phyloP scores from a whole-genome alignment of 345 rosid genomes.

The Citrus glauca region DNA sequence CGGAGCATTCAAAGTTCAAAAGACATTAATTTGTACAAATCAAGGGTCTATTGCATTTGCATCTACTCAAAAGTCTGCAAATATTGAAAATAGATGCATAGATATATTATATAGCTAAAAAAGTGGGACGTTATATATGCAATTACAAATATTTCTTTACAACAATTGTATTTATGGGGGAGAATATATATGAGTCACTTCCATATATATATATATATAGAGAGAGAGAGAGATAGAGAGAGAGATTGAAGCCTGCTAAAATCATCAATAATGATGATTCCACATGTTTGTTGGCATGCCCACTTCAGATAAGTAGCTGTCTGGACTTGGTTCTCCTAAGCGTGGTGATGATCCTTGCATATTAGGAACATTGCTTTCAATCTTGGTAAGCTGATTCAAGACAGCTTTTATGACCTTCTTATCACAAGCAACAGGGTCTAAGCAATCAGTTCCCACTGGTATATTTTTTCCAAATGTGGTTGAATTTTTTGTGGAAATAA shows the following conservation, averaged over 20 bases:
- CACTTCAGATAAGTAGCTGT: conserved; percentile 36
- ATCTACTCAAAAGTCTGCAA: neutral
- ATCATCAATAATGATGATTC: conserved; percentile 19
- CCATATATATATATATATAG: neutral
- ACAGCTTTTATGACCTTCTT: conserved; percentile 36
- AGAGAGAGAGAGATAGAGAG: too few relatives aligned
- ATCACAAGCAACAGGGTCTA: conserved; percentile 32
- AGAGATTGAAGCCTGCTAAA: neutral
- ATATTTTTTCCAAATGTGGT: conserved; percentile 3
- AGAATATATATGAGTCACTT: neutral
- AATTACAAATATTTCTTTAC: neutral
- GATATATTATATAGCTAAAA: neutral
- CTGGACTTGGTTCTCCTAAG: conserved; percentile 32
- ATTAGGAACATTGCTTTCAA: conserved; percentile 20
- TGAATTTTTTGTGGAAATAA: neutral
- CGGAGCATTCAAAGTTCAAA: neutral
- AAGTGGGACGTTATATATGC: neutral
- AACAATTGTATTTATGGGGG: neutral
- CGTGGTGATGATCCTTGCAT: conserved; percentile 30
- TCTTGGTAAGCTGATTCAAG: conserved; percentile 32
- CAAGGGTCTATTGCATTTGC: neutral
- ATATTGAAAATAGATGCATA: neutral
- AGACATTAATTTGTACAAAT: neutral
- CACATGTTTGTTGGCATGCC: conserved; percentile 32
- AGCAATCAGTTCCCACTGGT: conserved; percentile 5